Percentiles rank a stretch among this genome's conserved stretches.
Evolutionary conservation across 2,329 filamentous ascomycete genomes (phyloP).

Genomic region (Phialophora verrucosa): DNA sequence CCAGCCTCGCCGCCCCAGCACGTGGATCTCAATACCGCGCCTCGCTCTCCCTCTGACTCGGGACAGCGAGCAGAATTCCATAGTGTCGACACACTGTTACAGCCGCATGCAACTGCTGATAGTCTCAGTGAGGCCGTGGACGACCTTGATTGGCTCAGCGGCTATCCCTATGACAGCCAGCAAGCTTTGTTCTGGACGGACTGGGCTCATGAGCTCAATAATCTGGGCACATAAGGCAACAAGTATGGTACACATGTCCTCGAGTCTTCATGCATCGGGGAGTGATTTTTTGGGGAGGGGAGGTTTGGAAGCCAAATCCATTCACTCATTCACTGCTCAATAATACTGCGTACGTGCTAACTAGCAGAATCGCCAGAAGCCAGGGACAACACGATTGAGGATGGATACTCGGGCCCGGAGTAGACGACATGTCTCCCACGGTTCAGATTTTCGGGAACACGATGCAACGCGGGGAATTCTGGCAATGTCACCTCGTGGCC

Average conservation of each 20-base stretch:
- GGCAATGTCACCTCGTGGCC: conserved; percentile 31
- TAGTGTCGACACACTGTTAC: no score
- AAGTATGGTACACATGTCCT: no score
- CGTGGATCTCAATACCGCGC: no score
- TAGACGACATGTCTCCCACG: conserved; percentile 25
- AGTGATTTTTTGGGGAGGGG: no score
- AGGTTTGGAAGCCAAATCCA: no score
- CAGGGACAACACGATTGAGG: conserved; percentile 26
- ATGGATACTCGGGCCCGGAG: conserved; percentile 22
- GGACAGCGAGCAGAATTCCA: no score
- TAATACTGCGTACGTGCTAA: no score
- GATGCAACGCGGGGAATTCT: conserved; percentile 25
- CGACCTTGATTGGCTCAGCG: conserved; percentile 25
- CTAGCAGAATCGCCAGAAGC: not conserved
- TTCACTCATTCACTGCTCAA: no score
- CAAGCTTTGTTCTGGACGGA: conserved; percentile 27
- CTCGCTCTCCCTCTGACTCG: no score
- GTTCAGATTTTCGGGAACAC: conserved; percentile 21
- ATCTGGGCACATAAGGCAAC: conserved; percentile 18
- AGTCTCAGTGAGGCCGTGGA: not conserved
- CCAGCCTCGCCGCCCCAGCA: no score
- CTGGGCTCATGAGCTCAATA: conserved; percentile 30
- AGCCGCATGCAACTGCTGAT: no score
- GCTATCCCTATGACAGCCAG: conserved; percentile 11
- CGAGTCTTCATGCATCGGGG: no score